Conservation (phyloP, 305 asterid genomes). For the Rubia tinctorum region DNA sequence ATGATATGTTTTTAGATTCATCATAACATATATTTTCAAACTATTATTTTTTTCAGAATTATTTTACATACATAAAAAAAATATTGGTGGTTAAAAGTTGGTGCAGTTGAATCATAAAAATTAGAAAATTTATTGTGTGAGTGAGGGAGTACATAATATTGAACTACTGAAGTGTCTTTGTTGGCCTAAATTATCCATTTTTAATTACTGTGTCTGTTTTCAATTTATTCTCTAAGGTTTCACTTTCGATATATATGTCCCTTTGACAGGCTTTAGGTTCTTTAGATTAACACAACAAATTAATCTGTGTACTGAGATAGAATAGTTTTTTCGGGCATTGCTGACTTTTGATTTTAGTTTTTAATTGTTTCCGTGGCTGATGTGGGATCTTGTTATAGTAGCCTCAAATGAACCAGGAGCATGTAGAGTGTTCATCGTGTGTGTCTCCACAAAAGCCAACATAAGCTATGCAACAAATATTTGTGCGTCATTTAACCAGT, state of each 20-base stretch:
- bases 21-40: too few species aligned
- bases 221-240: background rate
- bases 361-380: background rate
- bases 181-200: background rate
- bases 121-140: too few species aligned
- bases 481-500: background rate
- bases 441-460: background rate
- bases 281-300: background rate
- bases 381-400: background rate
- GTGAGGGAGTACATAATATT: too few species aligned
- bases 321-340: background rate
- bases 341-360: background rate
- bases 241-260: background rate
- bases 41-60: too few species aligned
- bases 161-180: background rate
- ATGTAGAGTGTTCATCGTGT: background rate
- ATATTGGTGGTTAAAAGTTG: too few species aligned
- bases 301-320: background rate
- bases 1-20: too few species aligned
- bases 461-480: background rate
- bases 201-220: background rate
- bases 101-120: too few species aligned
- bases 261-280: background rate
- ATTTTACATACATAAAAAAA: too few species aligned
- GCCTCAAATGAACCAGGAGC: background rate